Conservation (phyloP, 2,329 filamentous ascomycete genomes). For the Ophiostoma quercus region DNA sequence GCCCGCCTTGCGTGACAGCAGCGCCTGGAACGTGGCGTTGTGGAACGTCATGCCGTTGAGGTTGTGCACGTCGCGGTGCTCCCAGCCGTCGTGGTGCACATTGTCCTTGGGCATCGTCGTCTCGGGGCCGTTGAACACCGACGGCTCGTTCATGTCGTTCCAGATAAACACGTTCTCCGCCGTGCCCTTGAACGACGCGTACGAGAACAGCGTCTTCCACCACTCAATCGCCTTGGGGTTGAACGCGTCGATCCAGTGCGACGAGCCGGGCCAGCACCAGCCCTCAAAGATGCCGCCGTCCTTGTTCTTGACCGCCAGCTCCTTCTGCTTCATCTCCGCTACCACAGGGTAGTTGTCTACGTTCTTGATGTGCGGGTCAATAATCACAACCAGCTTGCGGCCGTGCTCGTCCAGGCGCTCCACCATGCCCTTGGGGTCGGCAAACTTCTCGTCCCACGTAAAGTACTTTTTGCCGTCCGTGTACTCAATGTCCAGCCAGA, state of each 20-base stretch:
- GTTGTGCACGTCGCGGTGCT: constrained; percentile 95
- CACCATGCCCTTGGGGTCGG: constrained; percentile 79
- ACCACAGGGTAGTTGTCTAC: constrained; percentile 69
- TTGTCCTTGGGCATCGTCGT: constrained; percentile 99
- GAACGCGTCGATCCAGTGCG: constrained; percentile 94
- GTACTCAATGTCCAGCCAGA: constrained; percentile 98
- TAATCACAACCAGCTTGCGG: constrained; percentile 87
- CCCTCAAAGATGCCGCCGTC: constrained; percentile 85
- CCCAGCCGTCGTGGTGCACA: constrained; percentile 83
- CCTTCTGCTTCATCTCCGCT: constrained; percentile 76
- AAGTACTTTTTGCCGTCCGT: constrained; percentile 97
- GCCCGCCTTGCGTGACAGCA: constrained; percentile 79
- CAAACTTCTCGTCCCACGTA: constrained; percentile 89
- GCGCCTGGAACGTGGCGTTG: constrained; percentile 84
- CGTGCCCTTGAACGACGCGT: constrained; percentile 80
- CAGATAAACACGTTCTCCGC: constrained; percentile 86
- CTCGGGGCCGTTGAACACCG: constrained; percentile 96
- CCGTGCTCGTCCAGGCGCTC: constrained; percentile 79
- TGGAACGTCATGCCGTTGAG: constrained; percentile 91
- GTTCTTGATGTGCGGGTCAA: constrained; percentile 98
- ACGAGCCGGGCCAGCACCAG: constrained; percentile 98
- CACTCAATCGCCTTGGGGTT: constrained; percentile 86
- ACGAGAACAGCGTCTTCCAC: constrained; percentile 88
- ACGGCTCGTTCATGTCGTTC: constrained; percentile 99
- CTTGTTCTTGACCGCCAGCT: constrained; percentile 83